Evolutionary conservation across 2,329 filamentous ascomycete species (phyloP).

Genomic region (Ophiosphaerella herpotricha): DNA sequence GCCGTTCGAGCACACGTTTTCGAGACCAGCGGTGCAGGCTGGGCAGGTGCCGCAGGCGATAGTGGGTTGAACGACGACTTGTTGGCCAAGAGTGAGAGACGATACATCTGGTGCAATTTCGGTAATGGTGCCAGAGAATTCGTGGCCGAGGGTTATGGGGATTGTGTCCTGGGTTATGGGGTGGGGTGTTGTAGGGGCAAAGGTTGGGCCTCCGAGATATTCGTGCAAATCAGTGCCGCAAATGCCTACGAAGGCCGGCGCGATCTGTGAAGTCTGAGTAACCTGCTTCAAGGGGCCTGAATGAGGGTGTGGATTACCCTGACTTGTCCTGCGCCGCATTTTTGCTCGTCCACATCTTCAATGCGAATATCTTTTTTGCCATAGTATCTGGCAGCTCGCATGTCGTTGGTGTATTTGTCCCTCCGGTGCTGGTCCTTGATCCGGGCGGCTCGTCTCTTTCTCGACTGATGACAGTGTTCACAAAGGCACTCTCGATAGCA

Average conservation of each 20-base stretch:
- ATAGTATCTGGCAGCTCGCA: constrained; percentile 61
- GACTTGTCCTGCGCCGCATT: constrained; percentile 58
- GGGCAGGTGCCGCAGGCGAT: constrained; percentile 62
- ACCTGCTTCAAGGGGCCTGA: background rate
- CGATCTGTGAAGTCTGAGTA: constrained; percentile 36
- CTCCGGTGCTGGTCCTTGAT: constrained; percentile 6
- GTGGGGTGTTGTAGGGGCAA: constrained; percentile 59
- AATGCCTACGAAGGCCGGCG: constrained; percentile 57
- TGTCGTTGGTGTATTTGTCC: constrained; percentile 27
- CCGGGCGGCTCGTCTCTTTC: constrained; percentile 6
- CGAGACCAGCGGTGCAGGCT: constrained; percentile 57
- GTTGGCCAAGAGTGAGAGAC: constrained; percentile 58
- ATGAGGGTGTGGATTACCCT: constrained; percentile 25
- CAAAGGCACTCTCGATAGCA: constrained; percentile 37
- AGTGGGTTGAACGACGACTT: constrained; percentile 64
- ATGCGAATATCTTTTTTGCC: constrained; percentile 61
- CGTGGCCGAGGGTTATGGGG: constrained; percentile 67
- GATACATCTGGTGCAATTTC: constrained; percentile 60
- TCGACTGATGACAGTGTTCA: constrained; percentile 30
- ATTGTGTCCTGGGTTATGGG: constrained; percentile 61
- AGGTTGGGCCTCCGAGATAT: constrained; percentile 55
- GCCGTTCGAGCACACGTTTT: constrained; percentile 63
- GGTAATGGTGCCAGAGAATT: constrained; percentile 65
- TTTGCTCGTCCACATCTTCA: constrained; percentile 56
- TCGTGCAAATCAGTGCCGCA: constrained; percentile 60